A percentile compares a stretch with the other conserved stretches of the same genome.
Conservation (phyloP, 805 yeast species). For the Metschnikowia shivogae region DNA sequence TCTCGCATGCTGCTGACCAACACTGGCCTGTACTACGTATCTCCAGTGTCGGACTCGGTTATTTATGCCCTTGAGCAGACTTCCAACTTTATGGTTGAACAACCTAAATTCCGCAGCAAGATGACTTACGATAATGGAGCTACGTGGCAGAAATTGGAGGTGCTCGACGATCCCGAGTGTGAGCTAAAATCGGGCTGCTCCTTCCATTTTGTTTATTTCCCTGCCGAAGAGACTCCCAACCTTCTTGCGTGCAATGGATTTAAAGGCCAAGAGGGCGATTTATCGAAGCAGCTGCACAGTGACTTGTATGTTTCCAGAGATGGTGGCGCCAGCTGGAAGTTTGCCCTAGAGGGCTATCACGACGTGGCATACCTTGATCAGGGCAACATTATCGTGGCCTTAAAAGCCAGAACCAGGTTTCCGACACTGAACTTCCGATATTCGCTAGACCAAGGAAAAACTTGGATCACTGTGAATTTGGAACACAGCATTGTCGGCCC, state of each 20-base stretch:
- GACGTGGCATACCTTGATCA: constrained; percentile 66
- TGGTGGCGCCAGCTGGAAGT: constrained; percentile 72
- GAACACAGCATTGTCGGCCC: constrained; percentile 54
- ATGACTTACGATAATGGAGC: constrained; percentile 52
- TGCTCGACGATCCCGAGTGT: constrained; percentile 44
- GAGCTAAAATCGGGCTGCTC: constrained; percentile 46
- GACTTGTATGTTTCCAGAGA: constrained; percentile 65
- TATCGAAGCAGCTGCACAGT: constrained; percentile 16
- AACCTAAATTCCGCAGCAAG: constrained; percentile 12
- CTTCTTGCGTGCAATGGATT: constrained; percentile 31
- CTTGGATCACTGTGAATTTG: constrained; percentile 55
- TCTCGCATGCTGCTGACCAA: constrained; percentile 38
- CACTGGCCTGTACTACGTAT: constrained; percentile 35
- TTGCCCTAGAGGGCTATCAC: constrained; percentile 50
- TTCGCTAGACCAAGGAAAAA: constrained; percentile 69
- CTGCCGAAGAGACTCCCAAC: constrained; percentile 45
- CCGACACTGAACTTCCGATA: constrained; percentile 27
- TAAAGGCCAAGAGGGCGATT: constrained; percentile 23
- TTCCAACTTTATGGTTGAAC: constrained; percentile 11
- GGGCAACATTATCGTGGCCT: constrained; percentile 59
- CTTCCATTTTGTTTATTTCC: constrained; percentile 28
- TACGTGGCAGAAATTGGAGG: constrained; percentile 47
- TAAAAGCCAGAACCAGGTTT: neutral
- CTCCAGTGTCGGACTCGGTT: constrained; percentile 56
- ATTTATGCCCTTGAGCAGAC: constrained; percentile 46